Conservation (phyloP, 805 yeast genomes). For the Ogataea sp. region DNA sequence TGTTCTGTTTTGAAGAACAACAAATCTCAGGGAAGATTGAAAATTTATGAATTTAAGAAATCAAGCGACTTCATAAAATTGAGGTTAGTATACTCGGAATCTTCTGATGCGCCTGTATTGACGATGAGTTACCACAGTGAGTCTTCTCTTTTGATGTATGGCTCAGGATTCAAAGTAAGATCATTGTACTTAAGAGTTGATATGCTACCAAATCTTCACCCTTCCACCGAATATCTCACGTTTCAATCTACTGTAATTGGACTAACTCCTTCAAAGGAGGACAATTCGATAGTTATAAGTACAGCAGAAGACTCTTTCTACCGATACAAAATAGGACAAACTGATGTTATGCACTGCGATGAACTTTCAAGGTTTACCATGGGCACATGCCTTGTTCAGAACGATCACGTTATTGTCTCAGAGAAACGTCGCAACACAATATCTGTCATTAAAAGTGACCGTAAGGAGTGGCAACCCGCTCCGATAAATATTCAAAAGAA, state of each 20-base stretch:
- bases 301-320: constrained; percentile 22
- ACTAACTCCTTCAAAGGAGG: constrained; percentile 14
- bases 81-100: constrained; percentile 11
- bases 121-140: constrained; percentile 16
- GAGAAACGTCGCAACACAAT: constrained; percentile 15
- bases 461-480: constrained; percentile 1
- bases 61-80: constrained; percentile 7
- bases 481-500: no score
- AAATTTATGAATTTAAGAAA: constrained; percentile 3
- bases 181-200: background rate
- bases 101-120: constrained; percentile 13
- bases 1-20: background rate
- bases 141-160: constrained; percentile 12
- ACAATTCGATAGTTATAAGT: constrained; percentile 10
- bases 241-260: constrained; percentile 13
- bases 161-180: background rate
- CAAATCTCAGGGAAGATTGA: background rate
- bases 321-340: background rate
- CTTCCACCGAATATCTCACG: background rate
- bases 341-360: constrained; percentile 7
- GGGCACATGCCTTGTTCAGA: constrained; percentile 13
- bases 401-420: constrained; percentile 7
- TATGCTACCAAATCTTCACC: background rate
- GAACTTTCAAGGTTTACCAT: constrained; percentile 13
- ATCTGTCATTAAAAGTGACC: constrained; percentile 5